Conservation (phyloP, 257 asterid genomes). For the Nicotiana attenuata region DNA sequence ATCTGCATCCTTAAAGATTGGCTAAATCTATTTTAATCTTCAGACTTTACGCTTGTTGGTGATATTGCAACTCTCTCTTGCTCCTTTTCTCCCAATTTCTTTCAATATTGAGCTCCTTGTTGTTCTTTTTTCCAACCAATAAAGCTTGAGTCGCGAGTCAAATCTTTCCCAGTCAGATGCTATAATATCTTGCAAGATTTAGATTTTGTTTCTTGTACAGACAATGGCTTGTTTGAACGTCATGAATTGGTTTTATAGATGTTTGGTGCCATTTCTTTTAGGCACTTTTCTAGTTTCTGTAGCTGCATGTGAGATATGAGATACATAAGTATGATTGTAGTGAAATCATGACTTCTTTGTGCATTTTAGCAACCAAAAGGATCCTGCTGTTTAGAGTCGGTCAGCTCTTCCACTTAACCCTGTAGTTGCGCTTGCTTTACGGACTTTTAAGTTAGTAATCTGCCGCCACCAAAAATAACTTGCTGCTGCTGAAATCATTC, state of each 20-base stretch:
- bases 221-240: not conserved
- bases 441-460: not conserved
- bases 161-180: not conserved
- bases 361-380: not conserved
- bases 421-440: not conserved
- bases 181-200: not conserved
- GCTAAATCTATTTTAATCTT: not conserved
- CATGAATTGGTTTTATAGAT: not conserved
- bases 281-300: not conserved
- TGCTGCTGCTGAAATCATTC: not conserved
- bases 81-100: not conserved
- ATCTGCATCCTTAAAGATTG: not conserved
- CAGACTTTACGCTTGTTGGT: not conserved
- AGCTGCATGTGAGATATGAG: not conserved
- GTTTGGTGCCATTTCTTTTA: not conserved
- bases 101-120: not conserved
- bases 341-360: not conserved
- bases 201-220: not conserved
- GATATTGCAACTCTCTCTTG: not conserved
- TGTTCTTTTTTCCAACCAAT: not conserved
- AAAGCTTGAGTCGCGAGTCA: not conserved
- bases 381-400: not conserved
- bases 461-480: not conserved
- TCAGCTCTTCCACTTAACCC: not conserved
- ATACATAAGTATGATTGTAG: not conserved